Base-by-base conservation (phyloP, 1,284 basidiomycete species). In the Ustilago nuda region DNA sequence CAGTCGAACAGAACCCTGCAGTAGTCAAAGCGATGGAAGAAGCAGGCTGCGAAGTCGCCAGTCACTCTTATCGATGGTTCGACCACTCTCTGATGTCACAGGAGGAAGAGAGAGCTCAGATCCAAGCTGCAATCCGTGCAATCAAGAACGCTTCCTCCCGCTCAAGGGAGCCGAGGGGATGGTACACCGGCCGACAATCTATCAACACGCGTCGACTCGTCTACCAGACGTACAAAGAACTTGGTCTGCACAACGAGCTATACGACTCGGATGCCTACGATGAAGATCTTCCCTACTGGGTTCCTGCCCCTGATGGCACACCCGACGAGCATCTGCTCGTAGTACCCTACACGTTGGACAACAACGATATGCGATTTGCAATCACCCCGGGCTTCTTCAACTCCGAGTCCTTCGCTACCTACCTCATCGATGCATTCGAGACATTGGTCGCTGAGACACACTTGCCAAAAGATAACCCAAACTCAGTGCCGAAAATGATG, bases 251-350 rank as follows among this genome's bases (percentile, higher is more conserved):
- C 19, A 70, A 68, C 11, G 59, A 82, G 56, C 66, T 82, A 33
- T 85, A 85, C 62, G 83, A 85, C 53, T 78, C 66, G 4, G 83
- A 85, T 36, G 83, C 83, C 5, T 83, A 86, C 67, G 82, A 84
- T 56, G 87, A 87, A 58, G 87, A 87, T 58, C 83, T 87, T 17
- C 87, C 87, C 2, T 87, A 86, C 76, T 87, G 85, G 83, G 82
- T 87, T 6, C 73, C 77, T 19, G 79, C 81, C 0, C 82, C 83
- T 0, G 77, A 78, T 43, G 80, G 78, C 7, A 78, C 79, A 9
- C 57, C 56, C 0, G 62, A 53, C 19, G 74, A 82, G 19, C 79
- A 82, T 19, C 72, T 87, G 8, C 84, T 87, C 15, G 82, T 87
- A 50, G 69, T 87, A 12, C 87, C 87, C 6, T 86, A 87, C 76